phyloP scores from a whole-genome alignment of 1,284 basidiomycete genomes.

The Leccinum angustisporum region DNA sequence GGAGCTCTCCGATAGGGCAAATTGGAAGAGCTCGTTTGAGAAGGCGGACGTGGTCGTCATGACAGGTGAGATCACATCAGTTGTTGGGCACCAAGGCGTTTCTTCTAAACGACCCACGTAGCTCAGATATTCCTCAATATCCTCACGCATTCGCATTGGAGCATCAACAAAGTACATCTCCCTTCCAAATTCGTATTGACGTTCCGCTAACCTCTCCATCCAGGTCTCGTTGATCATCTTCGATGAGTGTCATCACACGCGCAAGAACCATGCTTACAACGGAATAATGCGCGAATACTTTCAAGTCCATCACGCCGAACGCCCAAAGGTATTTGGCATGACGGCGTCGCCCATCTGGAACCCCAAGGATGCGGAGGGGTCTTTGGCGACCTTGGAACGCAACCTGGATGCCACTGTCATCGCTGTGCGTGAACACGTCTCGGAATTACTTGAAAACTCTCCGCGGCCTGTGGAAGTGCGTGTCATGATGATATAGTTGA shows the following conservation, averaged over 20 bases:
- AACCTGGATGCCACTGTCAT: conserved; percentile 74
- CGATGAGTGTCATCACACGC: conserved; percentile 80
- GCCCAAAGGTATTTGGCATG: conserved; percentile 87
- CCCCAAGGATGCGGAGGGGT: conserved; percentile 58
- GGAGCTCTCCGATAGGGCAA: conserved; percentile 62
- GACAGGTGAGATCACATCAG: conserved; percentile 53
- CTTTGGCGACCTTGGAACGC: conserved; percentile 61
- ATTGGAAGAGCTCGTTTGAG: conserved; percentile 65
- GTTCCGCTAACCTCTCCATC: background rate
- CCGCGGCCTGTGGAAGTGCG: conserved; percentile 67
- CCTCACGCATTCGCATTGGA: conserved; percentile 77
- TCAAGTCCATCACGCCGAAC: conserved; percentile 42
- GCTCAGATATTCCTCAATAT: conserved; percentile 81
- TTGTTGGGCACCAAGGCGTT: background rate
- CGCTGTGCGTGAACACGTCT: conserved; percentile 63
- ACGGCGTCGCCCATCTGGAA: conserved; percentile 87
- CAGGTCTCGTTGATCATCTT: conserved; percentile 76
- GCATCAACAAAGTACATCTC: conserved; percentile 51
- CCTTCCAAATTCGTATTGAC: background rate
- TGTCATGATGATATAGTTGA: background rate
- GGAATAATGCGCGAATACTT: conserved; percentile 79
- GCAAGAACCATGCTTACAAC: conserved; percentile 80
- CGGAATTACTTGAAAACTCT: conserved; percentile 60
- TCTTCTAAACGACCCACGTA: conserved; percentile 29
- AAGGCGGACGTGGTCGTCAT: conserved; percentile 75